phyloP scores from a whole-genome alignment of 2,329 filamentous ascomycete genomes.

The Diplodia intermedia region DNA sequence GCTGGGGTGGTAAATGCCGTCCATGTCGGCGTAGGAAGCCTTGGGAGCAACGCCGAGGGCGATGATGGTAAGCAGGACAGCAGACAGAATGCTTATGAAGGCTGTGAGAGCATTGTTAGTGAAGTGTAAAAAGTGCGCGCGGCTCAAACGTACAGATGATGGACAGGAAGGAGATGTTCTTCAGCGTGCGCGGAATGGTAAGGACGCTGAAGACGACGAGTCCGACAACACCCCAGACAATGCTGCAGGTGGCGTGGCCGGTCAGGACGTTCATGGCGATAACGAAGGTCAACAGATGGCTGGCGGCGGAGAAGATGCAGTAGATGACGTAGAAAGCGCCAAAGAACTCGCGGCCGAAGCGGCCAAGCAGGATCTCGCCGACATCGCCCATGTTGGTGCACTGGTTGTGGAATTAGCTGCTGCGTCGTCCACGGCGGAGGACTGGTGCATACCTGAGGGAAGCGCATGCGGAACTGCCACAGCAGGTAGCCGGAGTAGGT shows the following conservation, averaged over 20 bases:
- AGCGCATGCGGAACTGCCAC: conserved; percentile 64
- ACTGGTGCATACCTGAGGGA: conserved; percentile 60
- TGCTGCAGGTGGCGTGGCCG: conserved; percentile 66
- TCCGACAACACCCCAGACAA: conserved; percentile 68
- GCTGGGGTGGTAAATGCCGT: conserved; percentile 54
- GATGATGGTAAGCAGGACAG: conserved; percentile 73
- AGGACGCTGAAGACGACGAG: conserved; percentile 64
- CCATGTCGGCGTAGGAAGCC: conserved; percentile 39
- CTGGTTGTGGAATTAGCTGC: conserved; percentile 61
- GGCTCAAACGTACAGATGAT: conserved; percentile 56
- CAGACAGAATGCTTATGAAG: conserved; percentile 70
- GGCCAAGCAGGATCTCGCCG: conserved; percentile 68
- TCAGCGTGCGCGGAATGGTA: conserved; percentile 67
- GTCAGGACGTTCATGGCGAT: conserved; percentile 73
- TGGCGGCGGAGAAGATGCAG: conserved; percentile 68
- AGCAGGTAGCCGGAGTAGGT: conserved; percentile 69
- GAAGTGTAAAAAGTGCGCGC: neutral
- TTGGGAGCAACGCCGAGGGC: conserved; percentile 63
- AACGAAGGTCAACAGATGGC: conserved; percentile 73
- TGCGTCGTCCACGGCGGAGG: conserved; percentile 65
- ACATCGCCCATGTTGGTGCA: conserved; percentile 71
- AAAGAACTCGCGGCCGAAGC: conserved; percentile 56
- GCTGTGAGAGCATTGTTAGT: conserved; percentile 42
- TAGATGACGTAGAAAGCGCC: conserved; percentile 61
- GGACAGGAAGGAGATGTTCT: conserved; percentile 68